Evolutionary conservation across 2,329 filamentous ascomycete species (phyloP).

Genomic region (Hypoxylon sp.): DNA sequence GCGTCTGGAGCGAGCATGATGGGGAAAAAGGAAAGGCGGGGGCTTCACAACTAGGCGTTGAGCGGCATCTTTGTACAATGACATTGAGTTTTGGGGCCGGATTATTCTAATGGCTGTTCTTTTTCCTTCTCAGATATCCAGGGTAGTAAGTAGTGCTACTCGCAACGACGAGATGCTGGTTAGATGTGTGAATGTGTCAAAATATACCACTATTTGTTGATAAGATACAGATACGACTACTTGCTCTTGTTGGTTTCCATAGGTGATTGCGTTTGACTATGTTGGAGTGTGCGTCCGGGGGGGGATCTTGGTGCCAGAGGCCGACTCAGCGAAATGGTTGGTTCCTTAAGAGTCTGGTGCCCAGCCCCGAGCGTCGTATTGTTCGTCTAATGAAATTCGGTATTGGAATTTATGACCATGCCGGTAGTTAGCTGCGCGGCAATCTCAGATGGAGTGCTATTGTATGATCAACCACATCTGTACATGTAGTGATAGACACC

Average conservation of each 20-base stretch:
- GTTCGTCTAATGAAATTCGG: not conserved
- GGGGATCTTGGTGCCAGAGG: not conserved
- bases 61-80: constrained; percentile 28
- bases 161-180: constrained; percentile 2
- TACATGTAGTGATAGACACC: not conserved
- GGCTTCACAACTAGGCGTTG: constrained; percentile 22
- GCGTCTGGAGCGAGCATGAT: constrained; percentile 8
- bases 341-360: no score
- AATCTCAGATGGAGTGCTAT: not conserved
- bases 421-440: constrained; percentile 1
- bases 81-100: constrained; percentile 9
- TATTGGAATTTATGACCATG: constrained; percentile 1
- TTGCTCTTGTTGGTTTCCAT: not conserved
- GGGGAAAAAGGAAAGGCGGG: constrained; percentile 5
- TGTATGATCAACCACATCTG: not conserved
- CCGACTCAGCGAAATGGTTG: not conserved
- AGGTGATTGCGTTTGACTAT: not conserved
- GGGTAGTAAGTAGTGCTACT: constrained; percentile 18
- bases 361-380: not conserved
- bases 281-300: no score
- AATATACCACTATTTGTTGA: constrained; percentile 20
- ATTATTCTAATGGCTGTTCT: constrained; percentile 19
- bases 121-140: constrained; percentile 33
- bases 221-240: not conserved
- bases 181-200: constrained; percentile 31